These are phyloP conservation scores for Triangularia setosa DNA, from an alignment of 2,329 filamentous ascomycete species.

Conservation along the genomic window DNA sequence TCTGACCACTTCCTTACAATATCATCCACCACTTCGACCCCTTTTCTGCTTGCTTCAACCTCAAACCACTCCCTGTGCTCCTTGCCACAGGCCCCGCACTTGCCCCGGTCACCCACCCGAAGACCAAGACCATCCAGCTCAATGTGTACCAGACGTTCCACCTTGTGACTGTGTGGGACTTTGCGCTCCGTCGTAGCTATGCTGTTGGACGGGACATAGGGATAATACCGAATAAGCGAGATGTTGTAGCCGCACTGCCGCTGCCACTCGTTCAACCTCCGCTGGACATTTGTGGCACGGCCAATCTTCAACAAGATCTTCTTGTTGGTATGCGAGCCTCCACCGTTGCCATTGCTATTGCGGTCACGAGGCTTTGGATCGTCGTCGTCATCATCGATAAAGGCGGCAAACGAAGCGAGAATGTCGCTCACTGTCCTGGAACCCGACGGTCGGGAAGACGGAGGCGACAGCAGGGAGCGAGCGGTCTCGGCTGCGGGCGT, in stretches of 20 bases:
- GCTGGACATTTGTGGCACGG: conserved; percentile 75
- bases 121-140: conserved; percentile 68
- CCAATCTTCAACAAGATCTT: conserved; percentile 68
- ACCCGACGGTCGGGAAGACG: conserved; percentile 35
- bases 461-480: conserved; percentile 54
- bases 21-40: conserved; percentile 62
- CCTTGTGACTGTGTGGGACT: conserved; percentile 79
- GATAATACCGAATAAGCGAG: conserved; percentile 86
- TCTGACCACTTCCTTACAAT: conserved; percentile 75
- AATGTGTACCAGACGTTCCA: conserved; percentile 86
- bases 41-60: conserved; percentile 68
- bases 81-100: conserved; percentile 74
- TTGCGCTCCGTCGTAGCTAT: conserved; percentile 53
- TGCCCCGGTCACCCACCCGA: conserved; percentile 47
- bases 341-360: conserved; percentile 13
- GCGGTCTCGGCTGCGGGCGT: conserved; percentile 56
- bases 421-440: conserved; percentile 52
- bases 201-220: conserved; percentile 58
- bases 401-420: conserved; percentile 45
- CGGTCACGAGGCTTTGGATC: background rate
- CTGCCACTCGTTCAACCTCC: conserved; percentile 88
- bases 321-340: conserved; percentile 38
- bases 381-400: conserved; percentile 4
- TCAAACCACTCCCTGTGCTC: conserved; percentile 96
- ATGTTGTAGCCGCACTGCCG: conserved; percentile 88